Percentiles rank a stretch among this genome's conserved stretches.
These are phyloP conservation scores for Naganishia vishniacii DNA, from an alignment of 768 basidiomycete species.

Conservation along the genomic window DNA sequence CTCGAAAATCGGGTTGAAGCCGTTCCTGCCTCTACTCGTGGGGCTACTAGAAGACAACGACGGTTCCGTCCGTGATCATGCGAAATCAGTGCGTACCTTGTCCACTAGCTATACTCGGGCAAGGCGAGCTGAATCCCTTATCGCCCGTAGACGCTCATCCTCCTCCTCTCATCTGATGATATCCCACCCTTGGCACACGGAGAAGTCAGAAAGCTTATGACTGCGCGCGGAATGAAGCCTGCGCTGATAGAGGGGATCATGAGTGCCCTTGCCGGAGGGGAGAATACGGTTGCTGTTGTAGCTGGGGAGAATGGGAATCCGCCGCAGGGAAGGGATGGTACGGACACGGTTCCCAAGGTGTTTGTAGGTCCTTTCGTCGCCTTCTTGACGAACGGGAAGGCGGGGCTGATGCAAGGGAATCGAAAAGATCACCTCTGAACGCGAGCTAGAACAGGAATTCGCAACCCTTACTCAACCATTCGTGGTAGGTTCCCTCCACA, in stretches of 20 bases:
- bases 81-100: conserved; percentile 51
- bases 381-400: too few species aligned
- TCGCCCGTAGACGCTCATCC: conserved; percentile 59
- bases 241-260: conserved; percentile 56
- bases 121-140: not conserved
- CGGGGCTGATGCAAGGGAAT: not conserved
- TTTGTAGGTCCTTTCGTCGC: too few species aligned
- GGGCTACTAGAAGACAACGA: conserved; percentile 86
- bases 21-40: conserved; percentile 73
- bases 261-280: conserved; percentile 8
- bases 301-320: too few species aligned
- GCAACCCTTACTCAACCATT: conserved; percentile 70
- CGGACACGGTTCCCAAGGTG: too few species aligned
- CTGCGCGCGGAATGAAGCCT: conserved; percentile 71
- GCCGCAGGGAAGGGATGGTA: too few species aligned
- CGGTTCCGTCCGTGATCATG: conserved; percentile 77
- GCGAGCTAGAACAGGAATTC: conserved; percentile 83
- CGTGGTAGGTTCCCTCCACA: conserved; percentile 55
- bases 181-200: conserved; percentile 81
- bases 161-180: conserved; percentile 74
- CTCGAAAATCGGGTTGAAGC: conserved; percentile 41
- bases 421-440: conserved; percentile 73
- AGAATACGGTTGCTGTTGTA: not conserved
- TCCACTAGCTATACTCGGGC: not conserved
- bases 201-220: conserved; percentile 87